Base-by-base conservation (phyloP, 225 moss, liverwort and hornwort species). In the Pleurozium schreberi region DNA sequence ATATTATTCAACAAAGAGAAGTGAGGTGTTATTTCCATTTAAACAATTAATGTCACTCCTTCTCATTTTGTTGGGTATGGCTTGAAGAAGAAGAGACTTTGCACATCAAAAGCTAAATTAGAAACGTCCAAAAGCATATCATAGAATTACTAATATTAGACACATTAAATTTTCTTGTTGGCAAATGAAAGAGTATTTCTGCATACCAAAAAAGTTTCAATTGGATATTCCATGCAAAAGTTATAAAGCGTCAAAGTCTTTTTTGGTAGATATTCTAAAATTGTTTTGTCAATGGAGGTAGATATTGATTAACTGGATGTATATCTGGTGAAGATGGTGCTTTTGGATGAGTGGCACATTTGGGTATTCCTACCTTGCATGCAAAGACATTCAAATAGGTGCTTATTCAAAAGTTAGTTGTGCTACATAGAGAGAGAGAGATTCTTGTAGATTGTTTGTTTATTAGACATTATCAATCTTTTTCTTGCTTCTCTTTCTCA, bases 101-200 rank as follows among this genome's bases (percentile, higher is more conserved):
- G 16, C 21, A 73, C 17, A 5, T 15, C 71, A 28, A 28, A 71
- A 71, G 10, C 3, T 71, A 43, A 9, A 17, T 2, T 73, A 45
- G 43, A 43, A 3, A 45, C 27, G 28, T 0, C 14, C 5, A 27
- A 16, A 27, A 16, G 10, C 0, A 2, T 1, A 43, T 16, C 16
- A 71, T 43, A 71, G 3, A n/a, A n/a, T 42, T 15, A 14, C 8
- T 42, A 70, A 14, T 26, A 70, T 3, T 70, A 42, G 5, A 42
- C 1, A 8, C 3, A 4, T 69, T 7, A 27, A 9, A 43, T 27
- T 71, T 43, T 9, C 27, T 43, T 43, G 8, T 43, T 43, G 16
- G 5, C 3, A 26, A 43, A 0, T 43, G 5, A 43, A 70, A 43
- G 16, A 27, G 0, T 3, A 71, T 16, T 71, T 15, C 15, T 27